Conservation (phyloP, 2,329 filamentous ascomycete genomes). For the Pseudocercospora fijiensis region DNA sequence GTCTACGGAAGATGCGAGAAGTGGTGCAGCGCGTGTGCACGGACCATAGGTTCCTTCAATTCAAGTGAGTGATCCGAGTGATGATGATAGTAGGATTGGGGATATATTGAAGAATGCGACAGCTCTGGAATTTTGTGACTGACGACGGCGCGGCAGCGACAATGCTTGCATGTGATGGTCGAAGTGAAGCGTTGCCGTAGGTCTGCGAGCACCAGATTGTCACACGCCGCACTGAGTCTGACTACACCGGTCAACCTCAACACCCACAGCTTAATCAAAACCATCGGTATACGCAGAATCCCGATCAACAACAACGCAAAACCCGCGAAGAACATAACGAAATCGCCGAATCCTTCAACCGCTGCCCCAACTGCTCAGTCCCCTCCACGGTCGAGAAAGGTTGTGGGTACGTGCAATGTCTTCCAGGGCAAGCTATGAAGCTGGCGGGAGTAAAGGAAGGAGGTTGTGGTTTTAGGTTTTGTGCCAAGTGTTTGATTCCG, state of each 20-base stretch:
- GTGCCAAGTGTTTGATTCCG: constrained; percentile 14
- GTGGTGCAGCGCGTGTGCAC: too few species aligned
- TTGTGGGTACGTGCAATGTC: constrained; percentile 15
- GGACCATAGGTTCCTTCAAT: too few species aligned
- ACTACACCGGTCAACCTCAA: background rate
- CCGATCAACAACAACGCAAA: too few species aligned
- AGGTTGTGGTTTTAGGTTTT: constrained; percentile 23
- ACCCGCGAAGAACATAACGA: constrained; percentile 25
- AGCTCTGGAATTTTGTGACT: too few species aligned
- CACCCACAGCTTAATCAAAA: background rate
- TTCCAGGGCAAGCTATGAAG: background rate
- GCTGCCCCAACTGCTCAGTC: constrained; percentile 8
- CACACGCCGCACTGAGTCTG: too few species aligned
- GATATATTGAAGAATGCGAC: too few species aligned
- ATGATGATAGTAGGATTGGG: too few species aligned
- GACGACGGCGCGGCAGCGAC: too few species aligned
- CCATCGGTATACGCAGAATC: too few species aligned
- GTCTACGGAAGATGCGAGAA: too few species aligned
- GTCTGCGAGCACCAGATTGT: background rate
- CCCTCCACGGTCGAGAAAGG: background rate
- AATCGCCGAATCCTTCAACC: constrained; percentile 5
- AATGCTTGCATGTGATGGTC: background rate
- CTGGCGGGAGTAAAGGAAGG: background rate
- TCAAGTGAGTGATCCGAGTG: too few species aligned
- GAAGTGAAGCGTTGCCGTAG: background rate